Base-by-base conservation (phyloP, 257 asterid species). In the Euphrasia confusa region DNA sequence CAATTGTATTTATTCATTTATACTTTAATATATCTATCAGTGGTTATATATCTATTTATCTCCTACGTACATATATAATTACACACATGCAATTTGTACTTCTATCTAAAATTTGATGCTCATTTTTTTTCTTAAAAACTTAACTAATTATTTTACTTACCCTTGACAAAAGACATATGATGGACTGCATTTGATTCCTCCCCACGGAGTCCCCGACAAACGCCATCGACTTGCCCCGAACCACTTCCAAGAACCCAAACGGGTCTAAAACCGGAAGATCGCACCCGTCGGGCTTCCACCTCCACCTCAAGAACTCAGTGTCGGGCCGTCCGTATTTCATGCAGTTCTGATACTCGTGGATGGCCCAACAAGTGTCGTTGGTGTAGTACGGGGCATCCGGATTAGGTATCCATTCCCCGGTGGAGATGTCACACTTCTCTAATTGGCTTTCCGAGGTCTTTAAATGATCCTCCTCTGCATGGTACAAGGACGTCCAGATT, bases 151-250 rank as follows among this genome's bases (percentile, higher is more conserved):
- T n/a, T n/a, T n/a, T n/a, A n/a, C n/a, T n/a, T n/a, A n/a, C 96
- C 77, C 78, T 75, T 45, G 95, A 77, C 65, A 88, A 72, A 67
- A 85, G 87, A 73, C 95, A 88, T 18, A 78, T 77, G 80, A 88
- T 73, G 61, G 96, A 85, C 67, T 88, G 95, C 84, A 84, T 74
- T 49, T 87, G 95, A 54, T 84, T 87, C 71, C 93, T 73, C 18
- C 82, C 93, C 0, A 88, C 77, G 0, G 95, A 85, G 67, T 88
- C 96, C 5, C 96, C 96, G 10, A 88, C 84, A 30, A 88, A 83
- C 4, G 94, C 91, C 87, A 88, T 11, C 0, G 85, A 63, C 64
- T 79, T 88, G 2, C 59, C 85, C 58, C 94, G 53, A 3, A 85
- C 80, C 4, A 81, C 68, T 42, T 84, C 86, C 76, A 88, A 60